These are phyloP conservation scores for Trichoderma sp. DNA, from an alignment of 2,329 filamentous ascomycete species.

Conservation along the genomic window DNA sequence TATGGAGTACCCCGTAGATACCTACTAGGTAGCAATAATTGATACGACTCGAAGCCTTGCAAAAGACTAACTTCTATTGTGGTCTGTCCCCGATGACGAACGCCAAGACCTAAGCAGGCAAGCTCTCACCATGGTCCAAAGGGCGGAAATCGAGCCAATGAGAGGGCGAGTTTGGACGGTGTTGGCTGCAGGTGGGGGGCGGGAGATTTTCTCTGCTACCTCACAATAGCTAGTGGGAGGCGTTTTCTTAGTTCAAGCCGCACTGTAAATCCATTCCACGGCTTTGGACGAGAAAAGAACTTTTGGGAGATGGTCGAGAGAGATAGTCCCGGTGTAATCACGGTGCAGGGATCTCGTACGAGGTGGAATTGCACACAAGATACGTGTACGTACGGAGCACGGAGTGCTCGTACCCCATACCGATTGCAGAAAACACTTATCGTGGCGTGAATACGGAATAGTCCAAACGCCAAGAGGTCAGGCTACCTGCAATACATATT, in stretches of 20 bases:
- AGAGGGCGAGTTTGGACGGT: background rate
- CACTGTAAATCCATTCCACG: background rate
- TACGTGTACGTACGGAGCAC: no score
- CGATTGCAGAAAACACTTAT: background rate
- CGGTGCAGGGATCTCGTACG: no score
- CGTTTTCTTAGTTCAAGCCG: background rate
- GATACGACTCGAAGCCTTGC: background rate
- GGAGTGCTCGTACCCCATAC: background rate
- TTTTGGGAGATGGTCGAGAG: background rate
- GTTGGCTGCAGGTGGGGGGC: constrained; percentile 7
- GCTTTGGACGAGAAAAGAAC: background rate
- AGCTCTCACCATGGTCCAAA: background rate
- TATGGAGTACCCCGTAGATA: no score
- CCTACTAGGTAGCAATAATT: no score
- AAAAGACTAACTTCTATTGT: background rate
- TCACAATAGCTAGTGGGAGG: background rate
- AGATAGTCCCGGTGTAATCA: background rate
- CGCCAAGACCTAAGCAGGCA: background rate
- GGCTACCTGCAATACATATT: background rate
- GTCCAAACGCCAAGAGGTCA: background rate
- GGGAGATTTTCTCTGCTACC: constrained; percentile 7
- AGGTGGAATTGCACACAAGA: background rate
- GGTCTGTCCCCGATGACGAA: constrained; percentile 8
- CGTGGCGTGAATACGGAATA: background rate
- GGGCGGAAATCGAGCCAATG: background rate